Evolutionary conservation across 2,329 filamentous ascomycete species (phyloP).

Genomic region (Botrytis cinerea): DNA sequence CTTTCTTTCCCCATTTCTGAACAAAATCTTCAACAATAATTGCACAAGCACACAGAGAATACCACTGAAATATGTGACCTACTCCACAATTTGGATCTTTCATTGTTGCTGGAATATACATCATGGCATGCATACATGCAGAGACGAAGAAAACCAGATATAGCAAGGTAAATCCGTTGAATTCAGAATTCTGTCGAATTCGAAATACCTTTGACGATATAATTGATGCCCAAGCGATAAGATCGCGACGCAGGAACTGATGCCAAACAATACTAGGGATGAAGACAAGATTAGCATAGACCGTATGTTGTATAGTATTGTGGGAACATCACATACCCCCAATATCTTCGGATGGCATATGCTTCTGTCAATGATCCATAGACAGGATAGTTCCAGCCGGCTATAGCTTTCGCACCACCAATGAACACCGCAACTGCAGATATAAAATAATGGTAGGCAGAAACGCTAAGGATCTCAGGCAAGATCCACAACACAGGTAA

Average conservation of each 20-base stretch:
- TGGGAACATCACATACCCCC: not conserved
- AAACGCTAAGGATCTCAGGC: not conserved
- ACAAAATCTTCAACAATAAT: constrained; percentile 6
- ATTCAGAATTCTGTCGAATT: not conserved
- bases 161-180: not conserved
- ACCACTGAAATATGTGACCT: constrained; percentile 16
- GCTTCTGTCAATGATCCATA: constrained; percentile 1
- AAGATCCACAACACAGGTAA: constrained; percentile 4
- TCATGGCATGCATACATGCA: constrained; percentile 7
- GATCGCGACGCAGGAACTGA: not conserved
- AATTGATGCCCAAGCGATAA: constrained; percentile 2
- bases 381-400: constrained; percentile 2
- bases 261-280: not conserved
- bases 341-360: constrained; percentile 16
- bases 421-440: constrained; percentile 11
- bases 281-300: not conserved
- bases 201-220: constrained; percentile 18
- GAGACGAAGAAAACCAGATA: not conserved
- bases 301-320: not conserved
- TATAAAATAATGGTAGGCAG: not conserved
- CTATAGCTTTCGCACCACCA: not conserved
- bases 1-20: not conserved
- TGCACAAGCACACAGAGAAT: not conserved
- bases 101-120: not conserved
- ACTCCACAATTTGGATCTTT: not conserved